Conservation (phyloP, 257 asterid genomes). For the Plantago major region DNA sequence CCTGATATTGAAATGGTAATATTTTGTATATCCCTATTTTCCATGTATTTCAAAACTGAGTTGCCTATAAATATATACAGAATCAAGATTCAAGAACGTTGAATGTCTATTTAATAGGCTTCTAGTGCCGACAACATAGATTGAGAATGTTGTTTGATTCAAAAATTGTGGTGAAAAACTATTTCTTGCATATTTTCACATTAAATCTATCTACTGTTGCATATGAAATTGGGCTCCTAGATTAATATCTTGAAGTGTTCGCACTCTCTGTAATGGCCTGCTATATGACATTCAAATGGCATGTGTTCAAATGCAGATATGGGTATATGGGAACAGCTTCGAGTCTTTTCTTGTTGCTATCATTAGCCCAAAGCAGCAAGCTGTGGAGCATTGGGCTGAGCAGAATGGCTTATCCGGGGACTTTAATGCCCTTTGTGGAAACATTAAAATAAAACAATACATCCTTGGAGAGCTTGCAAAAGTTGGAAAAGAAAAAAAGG, state of each 20-base stretch:
- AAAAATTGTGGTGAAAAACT: background rate
- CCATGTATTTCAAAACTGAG: background rate
- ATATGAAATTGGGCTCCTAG: conserved; percentile 14
- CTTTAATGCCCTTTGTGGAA: conserved; percentile 57
- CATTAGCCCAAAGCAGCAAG: conserved; percentile 61
- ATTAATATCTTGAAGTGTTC: conserved; percentile 2
- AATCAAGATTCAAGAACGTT: too few species aligned
- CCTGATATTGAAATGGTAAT: conserved; percentile 65
- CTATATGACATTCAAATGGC: conserved; percentile 12
- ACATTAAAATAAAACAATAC: conserved; percentile 55
- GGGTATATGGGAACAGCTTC: conserved; percentile 95
- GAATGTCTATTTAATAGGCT: too few species aligned
- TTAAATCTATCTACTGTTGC: background rate
- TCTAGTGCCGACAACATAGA: too few species aligned
- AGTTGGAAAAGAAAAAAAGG: conserved; percentile 80
- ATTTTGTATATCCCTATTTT: too few species aligned
- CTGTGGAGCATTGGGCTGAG: conserved; percentile 73
- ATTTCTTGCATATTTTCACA: background rate
- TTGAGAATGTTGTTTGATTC: too few species aligned
- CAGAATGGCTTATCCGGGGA: conserved; percentile 57
- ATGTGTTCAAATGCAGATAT: conserved; percentile 48
- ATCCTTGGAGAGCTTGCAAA: conserved; percentile 64
- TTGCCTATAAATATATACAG: background rate
- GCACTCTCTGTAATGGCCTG: conserved; percentile 1
- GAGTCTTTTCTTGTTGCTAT: conserved; percentile 86